Conservation (phyloP, 2,329 filamentous ascomycete genomes). For the Aspergillus flavus region DNA sequence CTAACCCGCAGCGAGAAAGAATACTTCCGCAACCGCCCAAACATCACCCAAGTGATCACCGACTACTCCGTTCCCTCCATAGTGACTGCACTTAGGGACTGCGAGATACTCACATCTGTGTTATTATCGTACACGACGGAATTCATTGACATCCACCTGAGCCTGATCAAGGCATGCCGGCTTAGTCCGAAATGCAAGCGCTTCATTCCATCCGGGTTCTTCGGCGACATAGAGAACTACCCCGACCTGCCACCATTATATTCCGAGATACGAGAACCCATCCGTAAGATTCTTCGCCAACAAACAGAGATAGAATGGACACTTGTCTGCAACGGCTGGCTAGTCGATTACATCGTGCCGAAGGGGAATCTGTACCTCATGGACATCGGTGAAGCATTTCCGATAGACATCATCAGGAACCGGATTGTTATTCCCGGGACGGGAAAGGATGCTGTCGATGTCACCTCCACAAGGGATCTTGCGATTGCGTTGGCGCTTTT, state of each 20-base stretch:
- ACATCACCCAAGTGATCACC: not conserved
- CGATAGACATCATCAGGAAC: not conserved
- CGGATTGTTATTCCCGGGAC: conserved; percentile 1
- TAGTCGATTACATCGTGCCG: conserved; percentile 9
- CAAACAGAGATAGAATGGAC: conserved; percentile 7
- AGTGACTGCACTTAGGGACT: not conserved
- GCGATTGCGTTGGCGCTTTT: not conserved
- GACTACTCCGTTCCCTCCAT: conserved; percentile 11
- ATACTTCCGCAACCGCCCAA: not conserved
- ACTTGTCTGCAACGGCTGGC: conserved; percentile 6
- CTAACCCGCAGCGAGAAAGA: conserved; percentile 5
- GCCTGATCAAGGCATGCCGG: conserved; percentile 9
- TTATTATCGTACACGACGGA: conserved; percentile 2
- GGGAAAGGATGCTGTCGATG: conserved; percentile 2
- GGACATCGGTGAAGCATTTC: conserved; percentile 3
- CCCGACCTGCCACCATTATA: conserved; percentile 10
- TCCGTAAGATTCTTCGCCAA: conserved; percentile 1
- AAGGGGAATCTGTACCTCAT: not conserved
- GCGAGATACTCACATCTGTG: conserved; percentile 9
- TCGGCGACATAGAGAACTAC: conserved; percentile 9
- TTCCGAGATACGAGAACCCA: not conserved
- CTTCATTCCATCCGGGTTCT: conserved; percentile 15
- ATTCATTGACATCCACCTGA: conserved; percentile 3
- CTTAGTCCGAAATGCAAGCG: conserved; percentile 9
- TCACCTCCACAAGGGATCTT: conserved; percentile 7